Percentiles rank a stretch among this genome's conserved stretches.
These are phyloP conservation scores for Microbotryum scabiosae DNA, from an alignment of 1,284 basidiomycete species.

Conservation along the genomic window DNA sequence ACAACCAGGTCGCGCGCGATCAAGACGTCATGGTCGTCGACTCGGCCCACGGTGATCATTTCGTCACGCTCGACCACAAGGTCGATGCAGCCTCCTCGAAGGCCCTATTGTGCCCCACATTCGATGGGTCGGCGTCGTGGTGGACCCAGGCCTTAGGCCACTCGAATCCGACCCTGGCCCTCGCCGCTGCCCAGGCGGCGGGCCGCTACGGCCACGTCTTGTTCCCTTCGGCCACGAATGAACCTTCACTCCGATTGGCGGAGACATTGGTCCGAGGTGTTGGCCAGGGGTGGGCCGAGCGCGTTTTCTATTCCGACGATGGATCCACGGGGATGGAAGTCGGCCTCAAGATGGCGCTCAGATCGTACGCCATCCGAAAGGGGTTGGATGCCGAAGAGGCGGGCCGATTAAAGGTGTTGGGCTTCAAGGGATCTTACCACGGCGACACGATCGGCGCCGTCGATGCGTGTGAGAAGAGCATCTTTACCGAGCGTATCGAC, in stretches of 20 bases:
- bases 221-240: conserved; percentile 80
- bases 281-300: conserved; percentile 77
- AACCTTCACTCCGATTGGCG: conserved; percentile 70
- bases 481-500: conserved; percentile 76
- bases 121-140: conserved; percentile 94
- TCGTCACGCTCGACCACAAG: conserved; percentile 59
- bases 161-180: conserved; percentile 61
- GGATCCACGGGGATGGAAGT: conserved; percentile 95
- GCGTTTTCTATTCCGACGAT: conserved; percentile 89
- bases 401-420: conserved; percentile 52
- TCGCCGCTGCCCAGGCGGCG: conserved; percentile 80
- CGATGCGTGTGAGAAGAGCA: conserved; percentile 81
- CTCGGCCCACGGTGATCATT: conserved; percentile 70
- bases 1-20: conserved; percentile 59
- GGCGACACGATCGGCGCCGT: conserved; percentile 97
- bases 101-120: conserved; percentile 56
- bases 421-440: conserved; percentile 88
- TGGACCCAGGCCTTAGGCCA: conserved; percentile 96
- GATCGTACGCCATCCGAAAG: conserved; percentile 56
- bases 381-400: conserved; percentile 39
- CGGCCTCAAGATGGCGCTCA: conserved; percentile 89
- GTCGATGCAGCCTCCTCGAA: conserved; percentile 8
- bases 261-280: conserved; percentile 61
- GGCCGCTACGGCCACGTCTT: conserved; percentile 96
- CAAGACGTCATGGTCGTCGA: conserved; percentile 82